These are phyloP conservation scores for Cercospora sp. DNA, from an alignment of 2,329 filamentous ascomycete genomes.

Conservation along the genomic window DNA sequence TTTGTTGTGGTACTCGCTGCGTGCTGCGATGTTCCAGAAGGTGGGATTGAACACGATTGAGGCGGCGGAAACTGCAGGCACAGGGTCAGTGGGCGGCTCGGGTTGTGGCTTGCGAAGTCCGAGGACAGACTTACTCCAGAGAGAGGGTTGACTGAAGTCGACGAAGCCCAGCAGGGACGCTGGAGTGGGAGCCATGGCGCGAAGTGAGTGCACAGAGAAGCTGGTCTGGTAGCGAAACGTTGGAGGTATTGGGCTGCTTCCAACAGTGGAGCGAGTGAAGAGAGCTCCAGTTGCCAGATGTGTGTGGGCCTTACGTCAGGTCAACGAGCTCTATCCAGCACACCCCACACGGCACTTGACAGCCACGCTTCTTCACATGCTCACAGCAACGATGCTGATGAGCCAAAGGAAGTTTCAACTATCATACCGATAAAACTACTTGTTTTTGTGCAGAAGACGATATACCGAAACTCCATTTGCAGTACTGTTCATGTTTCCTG, in stretches of 20 bases:
- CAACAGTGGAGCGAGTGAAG: background rate
- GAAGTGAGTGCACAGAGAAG: background rate
- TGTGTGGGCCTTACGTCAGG: slow-evolving; percentile 6
- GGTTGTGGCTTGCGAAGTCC: background rate
- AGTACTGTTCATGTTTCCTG: background rate
- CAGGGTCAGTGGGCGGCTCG: slow-evolving; percentile 9
- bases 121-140: slow-evolving; percentile 49
- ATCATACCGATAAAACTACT: background rate
- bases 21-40: slow-evolving; percentile 96
- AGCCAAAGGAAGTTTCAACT: background rate
- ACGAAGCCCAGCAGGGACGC: slow-evolving; percentile 45
- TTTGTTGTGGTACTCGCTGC: slow-evolving; percentile 88
- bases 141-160: slow-evolving; percentile 47
- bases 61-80: slow-evolving; percentile 39
- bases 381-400: background rate
- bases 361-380: background rate
- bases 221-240: background rate
- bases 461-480: background rate
- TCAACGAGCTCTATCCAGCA: background rate
- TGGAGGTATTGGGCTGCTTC: background rate
- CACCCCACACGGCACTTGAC: background rate
- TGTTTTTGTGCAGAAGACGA: background rate
- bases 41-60: slow-evolving; percentile 93
- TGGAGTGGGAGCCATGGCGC: slow-evolving; percentile 22
- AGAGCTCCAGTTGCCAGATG: background rate